Evolutionary conservation across 441 rosid genomes (phyloP), one percentile per base, ranked within the genome.

Genomic region (Viola pubescens): DNA sequence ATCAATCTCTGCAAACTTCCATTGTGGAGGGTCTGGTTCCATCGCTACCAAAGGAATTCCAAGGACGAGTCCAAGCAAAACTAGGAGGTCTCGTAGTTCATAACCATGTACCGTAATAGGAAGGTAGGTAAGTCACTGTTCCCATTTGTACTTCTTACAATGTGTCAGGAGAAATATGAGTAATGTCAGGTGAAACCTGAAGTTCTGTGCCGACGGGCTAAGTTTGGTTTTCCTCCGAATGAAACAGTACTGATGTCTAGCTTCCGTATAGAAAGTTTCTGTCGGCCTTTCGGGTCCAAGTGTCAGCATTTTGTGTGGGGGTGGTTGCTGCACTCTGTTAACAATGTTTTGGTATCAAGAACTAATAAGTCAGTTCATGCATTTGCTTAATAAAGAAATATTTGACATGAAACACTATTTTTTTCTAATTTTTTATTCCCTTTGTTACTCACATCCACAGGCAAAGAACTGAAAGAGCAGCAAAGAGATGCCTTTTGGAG

Each of bases 1-100:
- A 10, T 63, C 19, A 75, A 72, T 64, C 49, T 73, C 11, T 79
- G 76, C 72, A 79, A 71, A 16, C 47, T 52, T 49, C 61, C 72
- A 45, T 77, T 81, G 78, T 69, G 73, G 74, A 71, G 63, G 43
- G 51, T 69, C 16, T 53, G 72, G 46, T 39, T 37, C 45, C 10
- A 58, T 41, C 46, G 54, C 10, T 59, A 9, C 5, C 37, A 37
- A 49, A 47, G 42, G 52, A 57, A 38, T 55, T 59, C 58, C 26
- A 45, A 56, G 37, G 59, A 19, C 3, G 49, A 52, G 41, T 34
- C 9, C 11, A 47, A 13, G 48, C 40, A 38, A 11, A 42, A 56
- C 14, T 48, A 63, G 19, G 47, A 38, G 7, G 9, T 2, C 7
- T 11, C 1, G 7, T 11, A 5, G 14, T 43, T 56, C 49, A 40